phyloP scores from a whole-genome alignment of 805 yeast genomes.

The Myxozyma vanderwaltii region DNA sequence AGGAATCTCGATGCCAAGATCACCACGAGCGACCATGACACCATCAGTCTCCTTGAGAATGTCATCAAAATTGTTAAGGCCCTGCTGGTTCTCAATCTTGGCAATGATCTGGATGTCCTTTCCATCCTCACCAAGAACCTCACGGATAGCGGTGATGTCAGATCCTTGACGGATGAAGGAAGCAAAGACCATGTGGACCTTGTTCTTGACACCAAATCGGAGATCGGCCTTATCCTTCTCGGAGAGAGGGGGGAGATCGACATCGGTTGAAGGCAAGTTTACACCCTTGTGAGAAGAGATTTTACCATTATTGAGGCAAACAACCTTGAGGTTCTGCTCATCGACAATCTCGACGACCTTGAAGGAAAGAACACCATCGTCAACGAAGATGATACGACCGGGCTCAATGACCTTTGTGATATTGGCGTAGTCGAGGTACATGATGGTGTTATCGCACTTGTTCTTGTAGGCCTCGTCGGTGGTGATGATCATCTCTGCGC shows the following conservation, averaged over 20 bases:
- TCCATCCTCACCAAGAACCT: conserved; percentile 96
- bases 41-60: conserved; percentile 94
- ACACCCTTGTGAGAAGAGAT: conserved; percentile 98
- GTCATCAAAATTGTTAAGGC: conserved; percentile 99
- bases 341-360: conserved; percentile 85
- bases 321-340: conserved; percentile 78
- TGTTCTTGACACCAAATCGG: conserved; percentile 93
- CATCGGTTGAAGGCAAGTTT: conserved; percentile 98
- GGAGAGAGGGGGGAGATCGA: conserved; percentile 95
- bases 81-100: conserved; percentile 99
- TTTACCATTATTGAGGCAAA: conserved; percentile 90
- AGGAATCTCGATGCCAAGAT: conserved; percentile 98
- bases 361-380: conserved; percentile 96
- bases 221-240: conserved; percentile 95
- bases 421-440: conserved; percentile 94
- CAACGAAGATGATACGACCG: conserved; percentile 92
- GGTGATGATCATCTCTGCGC: conserved; percentile 90
- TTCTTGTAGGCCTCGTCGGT: conserved; percentile 80
- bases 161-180: conserved; percentile 95
- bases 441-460: conserved; percentile 72
- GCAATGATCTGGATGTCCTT: conserved; percentile 93
- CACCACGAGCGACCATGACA: conserved; percentile 99
- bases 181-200: conserved; percentile 97
- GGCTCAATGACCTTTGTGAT: conserved; percentile 87
- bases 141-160: conserved; percentile 87